phyloP scores from a whole-genome alignment of 305 asterid species.

The Ilex paraguariensis region DNA sequence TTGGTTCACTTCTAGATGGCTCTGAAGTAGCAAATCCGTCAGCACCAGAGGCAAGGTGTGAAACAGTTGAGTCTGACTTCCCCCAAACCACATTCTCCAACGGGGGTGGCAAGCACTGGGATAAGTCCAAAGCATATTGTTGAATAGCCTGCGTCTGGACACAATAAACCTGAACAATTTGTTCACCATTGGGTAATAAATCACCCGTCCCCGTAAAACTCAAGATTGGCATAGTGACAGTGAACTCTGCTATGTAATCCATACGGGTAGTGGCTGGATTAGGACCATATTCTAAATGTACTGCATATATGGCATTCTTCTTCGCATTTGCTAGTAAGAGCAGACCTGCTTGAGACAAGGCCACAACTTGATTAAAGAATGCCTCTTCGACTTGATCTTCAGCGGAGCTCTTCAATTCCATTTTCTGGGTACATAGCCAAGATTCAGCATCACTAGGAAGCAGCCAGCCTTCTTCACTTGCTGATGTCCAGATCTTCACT shows the following conservation, averaged over 20 bases:
- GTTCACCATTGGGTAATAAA: constrained; percentile 72
- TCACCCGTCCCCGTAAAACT: constrained; percentile 84
- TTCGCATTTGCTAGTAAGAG: constrained; percentile 93
- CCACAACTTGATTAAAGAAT: constrained; percentile 94
- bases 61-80: constrained; percentile 49
- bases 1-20: constrained; percentile 38
- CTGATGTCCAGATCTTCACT: constrained; percentile 82
- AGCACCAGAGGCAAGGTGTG: constrained; percentile 34
- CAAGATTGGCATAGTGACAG: constrained; percentile 80
- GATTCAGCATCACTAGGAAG: constrained; percentile 90
- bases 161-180: constrained; percentile 83
- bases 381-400: constrained; percentile 66
- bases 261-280: constrained; percentile 76
- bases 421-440: constrained; percentile 80
- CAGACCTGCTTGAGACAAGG: constrained; percentile 86
- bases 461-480: constrained; percentile 98
- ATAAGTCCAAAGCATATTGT: constrained; percentile 87
- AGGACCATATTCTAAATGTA: constrained; percentile 88
- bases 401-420: constrained; percentile 72
- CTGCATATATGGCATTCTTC: constrained; percentile 88
- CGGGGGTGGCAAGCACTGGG: constrained; percentile 83
- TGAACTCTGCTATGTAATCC: constrained; percentile 91
- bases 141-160: constrained; percentile 96
- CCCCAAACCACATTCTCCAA: constrained; percentile 45
- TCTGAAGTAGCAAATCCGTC: constrained; percentile 47